These are phyloP conservation scores for Spinellus fusiger DNA, from an alignment of 192 early-diverging fungal species.

Conservation along the genomic window DNA sequence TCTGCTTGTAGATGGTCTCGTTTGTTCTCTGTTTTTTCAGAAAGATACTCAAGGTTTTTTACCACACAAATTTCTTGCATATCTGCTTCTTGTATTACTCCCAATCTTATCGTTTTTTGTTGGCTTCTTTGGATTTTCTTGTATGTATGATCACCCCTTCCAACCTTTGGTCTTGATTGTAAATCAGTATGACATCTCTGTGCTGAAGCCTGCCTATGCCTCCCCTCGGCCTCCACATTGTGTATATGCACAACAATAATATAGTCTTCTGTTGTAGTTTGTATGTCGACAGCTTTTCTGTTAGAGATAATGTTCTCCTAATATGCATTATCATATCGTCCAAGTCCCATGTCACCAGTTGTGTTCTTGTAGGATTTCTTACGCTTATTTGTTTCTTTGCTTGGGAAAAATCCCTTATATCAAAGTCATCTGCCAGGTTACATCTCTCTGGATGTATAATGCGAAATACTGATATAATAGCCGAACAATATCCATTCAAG, in stretches of 20 bases:
- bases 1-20: too few relatives aligned
- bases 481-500: background rate
- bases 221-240: conserved; percentile 1
- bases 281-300: background rate
- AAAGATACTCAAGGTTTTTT: too few relatives aligned
- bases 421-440: background rate
- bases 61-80: too few relatives aligned
- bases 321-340: background rate
- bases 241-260: background rate
- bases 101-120: too few relatives aligned
- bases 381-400: background rate
- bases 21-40: too few relatives aligned
- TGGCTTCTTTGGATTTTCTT: too few relatives aligned
- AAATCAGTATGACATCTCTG: too few relatives aligned
- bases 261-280: background rate
- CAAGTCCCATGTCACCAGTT: background rate
- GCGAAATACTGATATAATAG: background rate
- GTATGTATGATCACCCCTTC: too few relatives aligned
- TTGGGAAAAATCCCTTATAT: background rate
- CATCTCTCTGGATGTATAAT: background rate
- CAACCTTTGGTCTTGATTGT: too few relatives aligned
- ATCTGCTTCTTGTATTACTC: too few relatives aligned
- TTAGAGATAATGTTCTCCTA: background rate
- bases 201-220: background rate
- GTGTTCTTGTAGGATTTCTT: background rate